Percentiles rank a stretch among this genome's conserved stretches.
Conservation (phyloP, 345 rosid species). For the Populus davidiana region DNA sequence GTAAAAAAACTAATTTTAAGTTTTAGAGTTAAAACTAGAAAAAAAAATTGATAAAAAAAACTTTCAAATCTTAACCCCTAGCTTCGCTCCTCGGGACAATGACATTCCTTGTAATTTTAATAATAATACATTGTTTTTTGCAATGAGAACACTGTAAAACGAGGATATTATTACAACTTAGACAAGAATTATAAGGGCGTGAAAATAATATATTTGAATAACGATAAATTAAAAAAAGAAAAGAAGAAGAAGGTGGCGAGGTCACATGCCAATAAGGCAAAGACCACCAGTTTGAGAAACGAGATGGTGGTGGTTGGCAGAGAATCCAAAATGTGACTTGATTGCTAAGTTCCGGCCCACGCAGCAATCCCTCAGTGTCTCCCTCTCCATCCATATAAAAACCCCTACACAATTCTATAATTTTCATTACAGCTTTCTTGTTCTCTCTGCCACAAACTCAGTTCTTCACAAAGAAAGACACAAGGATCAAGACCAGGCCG, state of each 20-base stretch:
- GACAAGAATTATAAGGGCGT: neutral
- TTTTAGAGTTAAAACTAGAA: too few relatives aligned
- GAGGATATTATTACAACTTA: neutral
- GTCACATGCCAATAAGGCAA: conserved; percentile 7
- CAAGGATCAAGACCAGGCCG: neutral
- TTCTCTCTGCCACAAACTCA: neutral
- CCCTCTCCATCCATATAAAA: neutral
- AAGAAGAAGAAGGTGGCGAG: neutral
- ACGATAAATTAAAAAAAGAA: neutral
- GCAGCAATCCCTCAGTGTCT: neutral
- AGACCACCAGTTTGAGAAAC: neutral
- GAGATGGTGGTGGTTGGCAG: neutral
- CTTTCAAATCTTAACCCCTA: too few relatives aligned
- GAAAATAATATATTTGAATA: neutral
- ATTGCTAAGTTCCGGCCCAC: conserved; percentile 12
- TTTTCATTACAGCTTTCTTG: neutral
- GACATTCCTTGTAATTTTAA: neutral
- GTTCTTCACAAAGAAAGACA: neutral
- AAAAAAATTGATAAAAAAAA: too few relatives aligned
- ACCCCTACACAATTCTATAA: neutral
- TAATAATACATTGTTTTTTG: too few relatives aligned
- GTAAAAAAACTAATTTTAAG: too few relatives aligned
- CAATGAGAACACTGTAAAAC: neutral
- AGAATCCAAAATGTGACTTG: conserved; percentile 16
- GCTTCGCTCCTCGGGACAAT: too few relatives aligned